Evolutionary conservation across 257 asterid species (phyloP).

Genomic region (Lavandula angustifolia): DNA sequence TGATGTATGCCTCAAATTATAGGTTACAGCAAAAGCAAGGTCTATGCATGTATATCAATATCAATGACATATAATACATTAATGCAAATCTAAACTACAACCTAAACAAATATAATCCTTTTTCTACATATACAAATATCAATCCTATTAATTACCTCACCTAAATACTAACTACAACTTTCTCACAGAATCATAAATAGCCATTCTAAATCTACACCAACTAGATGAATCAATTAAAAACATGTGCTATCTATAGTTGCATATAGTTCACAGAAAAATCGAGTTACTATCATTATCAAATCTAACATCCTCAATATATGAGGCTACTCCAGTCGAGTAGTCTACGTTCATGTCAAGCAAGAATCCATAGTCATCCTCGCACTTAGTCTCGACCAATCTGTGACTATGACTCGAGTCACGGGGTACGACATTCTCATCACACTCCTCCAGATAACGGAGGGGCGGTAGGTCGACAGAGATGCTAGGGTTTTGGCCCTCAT

Average conservation of each 20-base stretch:
- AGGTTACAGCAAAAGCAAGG: not conserved
- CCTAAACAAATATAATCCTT: slow-evolving; percentile 17
- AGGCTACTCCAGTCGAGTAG: slow-evolving; percentile 23
- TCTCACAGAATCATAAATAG: slow-evolving; percentile 22
- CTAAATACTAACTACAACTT: slow-evolving; percentile 19
- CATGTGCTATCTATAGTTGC: not conserved
- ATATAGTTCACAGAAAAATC: slow-evolving; percentile 38
- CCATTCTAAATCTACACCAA: slow-evolving; percentile 7
- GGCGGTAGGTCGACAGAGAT: slow-evolving; percentile 27
- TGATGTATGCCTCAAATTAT: too few species aligned
- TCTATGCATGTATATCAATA: not conserved
- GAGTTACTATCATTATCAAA: slow-evolving; percentile 41
- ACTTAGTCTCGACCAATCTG: slow-evolving; percentile 27
- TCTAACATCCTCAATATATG: slow-evolving; percentile 29
- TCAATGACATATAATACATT: not conserved
- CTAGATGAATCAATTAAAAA: not conserved
- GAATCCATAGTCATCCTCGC: slow-evolving; percentile 45
- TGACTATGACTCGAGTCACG: slow-evolving; percentile 20
- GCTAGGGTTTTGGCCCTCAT: slow-evolving; percentile 38
- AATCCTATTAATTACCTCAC: slow-evolving; percentile 15
- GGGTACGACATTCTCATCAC: not conserved
- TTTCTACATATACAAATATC: slow-evolving; percentile 27
- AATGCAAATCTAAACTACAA: slow-evolving; percentile 28
- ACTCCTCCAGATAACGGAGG: slow-evolving; percentile 1
- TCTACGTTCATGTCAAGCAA: slow-evolving; percentile 38